Evolutionary conservation across 2,329 filamentous ascomycete genomes (phyloP), one percentile per base, ranked within the genome.

Genomic region (Trichoderma asperellum): DNA sequence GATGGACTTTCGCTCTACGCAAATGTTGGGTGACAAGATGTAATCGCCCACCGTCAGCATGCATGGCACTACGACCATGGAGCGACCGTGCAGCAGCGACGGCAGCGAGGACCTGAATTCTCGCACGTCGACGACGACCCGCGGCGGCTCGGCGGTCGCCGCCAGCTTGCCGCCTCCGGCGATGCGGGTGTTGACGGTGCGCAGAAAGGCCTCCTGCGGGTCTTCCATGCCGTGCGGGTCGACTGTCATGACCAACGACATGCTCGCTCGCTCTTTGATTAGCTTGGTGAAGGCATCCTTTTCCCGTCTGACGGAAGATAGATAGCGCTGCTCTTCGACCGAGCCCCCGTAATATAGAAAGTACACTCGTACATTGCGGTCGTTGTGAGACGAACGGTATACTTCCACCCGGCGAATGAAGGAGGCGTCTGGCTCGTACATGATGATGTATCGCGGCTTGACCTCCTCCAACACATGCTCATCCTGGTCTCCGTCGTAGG

Each of bases 41-140:
- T 99, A 99, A 82, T 99, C 96, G 72, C 93, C 96, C 0, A 99
- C 95, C 0, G 95, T 99, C 70, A 99, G 84, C 88, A 97, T 96
- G 80, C 95, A 97, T 2, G 96, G 96, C 0, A 98, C 91, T 55
- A 98, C 89, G 40, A 94, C 84, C 83, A 97, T 95, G 74, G 89
- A 92, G 63, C 93, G 91, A 0, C 92, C 96, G 78, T 99, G 95
- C 2, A 98, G 85, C 4, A 99, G 86, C 1, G 94, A 97, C 0
- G 96, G 95, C 0, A 99, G 86, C 1, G 92, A 94, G 37, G 94
- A 97, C 72, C 96, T 89, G 78, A 99, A 98, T 80, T 99, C 96
- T 77, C 96, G 93, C 35, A 98, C 93, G 75, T 99, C 96, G 53
- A 98, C 94, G 2, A 99, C 92, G 0, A 98, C 92, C 32, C 94